These are phyloP conservation scores for Pythium dissimile DNA, from an alignment of 352 stramenopile species.

Conservation along the genomic window DNA sequence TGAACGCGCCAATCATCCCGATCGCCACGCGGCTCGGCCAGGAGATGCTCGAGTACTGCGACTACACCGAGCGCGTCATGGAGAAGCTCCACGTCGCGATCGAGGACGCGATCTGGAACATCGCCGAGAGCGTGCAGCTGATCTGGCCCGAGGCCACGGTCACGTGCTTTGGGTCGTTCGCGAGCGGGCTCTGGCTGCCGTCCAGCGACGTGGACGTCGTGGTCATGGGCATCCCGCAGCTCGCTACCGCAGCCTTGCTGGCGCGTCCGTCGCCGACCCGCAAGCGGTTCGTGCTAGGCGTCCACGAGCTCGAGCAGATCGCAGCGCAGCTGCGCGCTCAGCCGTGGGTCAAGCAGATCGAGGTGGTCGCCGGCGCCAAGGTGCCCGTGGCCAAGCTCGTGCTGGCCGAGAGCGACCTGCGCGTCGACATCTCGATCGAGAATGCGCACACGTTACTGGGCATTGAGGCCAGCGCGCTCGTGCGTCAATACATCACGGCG, in stretches of 20 bases:
- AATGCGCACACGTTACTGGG: slow-evolving; percentile 75
- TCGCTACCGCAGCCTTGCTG: neutral
- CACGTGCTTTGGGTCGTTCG: slow-evolving; percentile 81
- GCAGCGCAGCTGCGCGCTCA: slow-evolving; percentile 43
- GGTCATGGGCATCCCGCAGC: slow-evolving; percentile 49
- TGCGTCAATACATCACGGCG: slow-evolving; percentile 64
- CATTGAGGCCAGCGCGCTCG: slow-evolving; percentile 81
- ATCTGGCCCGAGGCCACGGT: slow-evolving; percentile 77
- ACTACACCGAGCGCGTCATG: slow-evolving; percentile 61
- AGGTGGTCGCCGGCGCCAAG: slow-evolving; percentile 78
- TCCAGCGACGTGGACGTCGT: slow-evolving; percentile 89
- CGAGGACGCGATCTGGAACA: slow-evolving; percentile 68
- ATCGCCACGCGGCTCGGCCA: slow-evolving; percentile 42
- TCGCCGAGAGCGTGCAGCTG: slow-evolving; percentile 53
- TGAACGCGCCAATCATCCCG: slow-evolving; percentile 34
- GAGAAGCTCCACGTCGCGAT: slow-evolving; percentile 50
- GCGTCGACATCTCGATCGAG: slow-evolving; percentile 89
- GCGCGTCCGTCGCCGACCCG: slow-evolving; percentile 26
- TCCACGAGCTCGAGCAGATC: slow-evolving; percentile 60
- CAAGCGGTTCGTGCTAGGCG: slow-evolving; percentile 44
- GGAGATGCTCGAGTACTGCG: slow-evolving; percentile 63
- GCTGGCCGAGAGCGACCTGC: slow-evolving; percentile 48
- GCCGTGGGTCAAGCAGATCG: slow-evolving; percentile 73
- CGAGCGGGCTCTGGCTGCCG: slow-evolving; percentile 83
- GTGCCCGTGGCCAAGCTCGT: slow-evolving; percentile 85